Evolutionary conservation across 768 basidiomycete genomes (phyloP).

Genomic region (Sarcodon sp.): DNA sequence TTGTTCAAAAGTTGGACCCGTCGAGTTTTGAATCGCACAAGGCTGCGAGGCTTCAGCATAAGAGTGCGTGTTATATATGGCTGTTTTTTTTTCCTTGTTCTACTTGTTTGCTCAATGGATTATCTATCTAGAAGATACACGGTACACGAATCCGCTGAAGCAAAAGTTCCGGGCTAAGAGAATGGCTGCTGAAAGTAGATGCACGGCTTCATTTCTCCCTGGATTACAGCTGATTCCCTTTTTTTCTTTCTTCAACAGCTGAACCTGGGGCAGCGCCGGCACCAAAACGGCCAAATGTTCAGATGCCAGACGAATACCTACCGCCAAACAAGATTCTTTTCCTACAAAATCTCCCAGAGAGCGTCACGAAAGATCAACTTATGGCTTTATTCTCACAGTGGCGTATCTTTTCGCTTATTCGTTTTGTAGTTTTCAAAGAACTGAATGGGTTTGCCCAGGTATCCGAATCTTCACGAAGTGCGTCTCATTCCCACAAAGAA

Average conservation of each 20-base stretch:
- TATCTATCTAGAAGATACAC: conserved; percentile 45
- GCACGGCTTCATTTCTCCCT: background rate
- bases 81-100: conserved; percentile 1
- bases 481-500: conserved; percentile 96
- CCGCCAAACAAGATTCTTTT: conserved; percentile 99
- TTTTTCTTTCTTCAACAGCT: too few species aligned
- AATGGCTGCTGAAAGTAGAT: conserved; percentile 66
- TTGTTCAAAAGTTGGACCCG: conserved; percentile 64
- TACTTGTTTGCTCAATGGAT: background rate
- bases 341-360: conserved; percentile 92
- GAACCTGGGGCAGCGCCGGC: conserved; percentile 53
- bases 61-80: conserved; percentile 45
- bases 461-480: conserved; percentile 93
- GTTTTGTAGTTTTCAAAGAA: conserved; percentile 1
- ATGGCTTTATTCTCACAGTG: conserved; percentile 86
- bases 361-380: conserved; percentile 85
- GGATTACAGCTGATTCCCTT: conserved; percentile 3
- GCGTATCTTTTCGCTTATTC: conserved; percentile 14
- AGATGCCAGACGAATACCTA: conserved; percentile 99
- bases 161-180: conserved; percentile 75
- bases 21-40: conserved; percentile 68
- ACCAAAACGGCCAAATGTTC: conserved; percentile 71
- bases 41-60: conserved; percentile 58
- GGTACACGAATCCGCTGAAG: conserved; percentile 85
- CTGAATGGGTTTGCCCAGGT: conserved; percentile 32